Evolutionary conservation across 2,329 filamentous ascomycete genomes (phyloP).

Genomic region (Truncatella angustata): DNA sequence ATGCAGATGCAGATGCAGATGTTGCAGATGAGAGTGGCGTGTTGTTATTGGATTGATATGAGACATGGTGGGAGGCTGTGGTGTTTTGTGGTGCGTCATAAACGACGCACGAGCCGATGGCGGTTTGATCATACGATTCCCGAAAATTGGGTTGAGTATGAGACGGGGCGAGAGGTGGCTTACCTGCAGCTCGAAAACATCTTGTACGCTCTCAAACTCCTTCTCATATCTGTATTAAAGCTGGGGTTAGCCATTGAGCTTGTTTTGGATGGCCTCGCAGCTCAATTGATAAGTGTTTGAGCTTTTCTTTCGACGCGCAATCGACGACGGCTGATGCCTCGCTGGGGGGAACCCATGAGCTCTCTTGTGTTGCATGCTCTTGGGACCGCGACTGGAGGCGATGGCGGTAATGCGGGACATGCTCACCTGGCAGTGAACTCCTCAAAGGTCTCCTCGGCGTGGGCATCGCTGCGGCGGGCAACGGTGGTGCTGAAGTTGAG

Average conservation of each 20-base stretch:
- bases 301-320: background rate
- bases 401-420: background rate
- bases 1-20: too few relatives aligned
- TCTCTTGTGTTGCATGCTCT: background rate
- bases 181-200: constrained; percentile 99
- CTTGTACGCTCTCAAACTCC: constrained; percentile 96
- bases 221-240: constrained; percentile 81
- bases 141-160: constrained; percentile 6
- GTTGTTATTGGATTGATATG: constrained; percentile 10
- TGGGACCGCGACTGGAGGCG: background rate
- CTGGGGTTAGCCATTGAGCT: constrained; percentile 36
- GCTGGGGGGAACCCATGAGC: background rate
- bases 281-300: constrained; percentile 22
- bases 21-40: too few relatives aligned
- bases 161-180: constrained; percentile 29
- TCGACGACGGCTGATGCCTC: background rate
- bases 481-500: constrained; percentile 63
- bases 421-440: constrained; percentile 96
- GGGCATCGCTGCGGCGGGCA: constrained; percentile 51
- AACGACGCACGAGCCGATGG: constrained; percentile 4
- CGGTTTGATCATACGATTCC: constrained; percentile 10
- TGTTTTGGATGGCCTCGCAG: background rate
- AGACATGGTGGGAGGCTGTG: background rate
- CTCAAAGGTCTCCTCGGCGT: constrained; percentile 97
- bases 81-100: background rate